Base-by-base conservation (phyloP, 345 rosid genomes). In the Rhodamnia rubescens region DNA sequence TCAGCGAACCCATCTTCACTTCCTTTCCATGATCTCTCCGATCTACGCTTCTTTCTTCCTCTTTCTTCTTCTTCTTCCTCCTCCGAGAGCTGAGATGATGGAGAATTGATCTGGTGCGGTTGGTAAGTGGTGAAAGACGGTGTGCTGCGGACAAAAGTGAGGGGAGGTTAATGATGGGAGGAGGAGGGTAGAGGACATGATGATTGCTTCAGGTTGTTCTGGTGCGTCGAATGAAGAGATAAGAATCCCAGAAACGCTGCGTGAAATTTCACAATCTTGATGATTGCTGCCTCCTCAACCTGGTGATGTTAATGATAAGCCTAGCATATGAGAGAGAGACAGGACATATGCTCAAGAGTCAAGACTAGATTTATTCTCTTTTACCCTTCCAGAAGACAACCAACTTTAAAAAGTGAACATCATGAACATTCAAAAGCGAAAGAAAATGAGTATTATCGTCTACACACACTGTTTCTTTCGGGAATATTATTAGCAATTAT, bases 131-230 rank as follows among this genome's bases (percentile, higher is more conserved):
- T 74, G 75, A 89, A 88, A 85, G 88, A 86, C n/a, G 89, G 81
- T 74, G 88, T 36, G 85, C 88, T 86, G 92, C 82, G 84, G 91
- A 83, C 83, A 86, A 84, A 83, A 85, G 89, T 49, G 86, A 89
- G 47, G 27, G 64, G 89, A 78, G 90, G 83, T 44, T 86, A 90
- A 90, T 91, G 92, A 91, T 91, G 92, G 86, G 85, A 86, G 87
- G 84, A 88, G 82, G 87, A 80, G 84, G 90, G 85, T 3, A 86
- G 91, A 92, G 69, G 90, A 90, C 94, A 92, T 92, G 91, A 92
- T 91, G 90, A 91, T 92, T 87, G 87, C 80, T 69, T 69, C 13
- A 44, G 80, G 80, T 20, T 69, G 80, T 36, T 69, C 22, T 69
- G 80, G 3, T 36, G 47, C 47, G 80, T 69, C 47, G 47, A 69